Evolutionary conservation across 768 basidiomycete genomes (phyloP).

Genomic region (Rhodosporidiobolus sp.): DNA sequence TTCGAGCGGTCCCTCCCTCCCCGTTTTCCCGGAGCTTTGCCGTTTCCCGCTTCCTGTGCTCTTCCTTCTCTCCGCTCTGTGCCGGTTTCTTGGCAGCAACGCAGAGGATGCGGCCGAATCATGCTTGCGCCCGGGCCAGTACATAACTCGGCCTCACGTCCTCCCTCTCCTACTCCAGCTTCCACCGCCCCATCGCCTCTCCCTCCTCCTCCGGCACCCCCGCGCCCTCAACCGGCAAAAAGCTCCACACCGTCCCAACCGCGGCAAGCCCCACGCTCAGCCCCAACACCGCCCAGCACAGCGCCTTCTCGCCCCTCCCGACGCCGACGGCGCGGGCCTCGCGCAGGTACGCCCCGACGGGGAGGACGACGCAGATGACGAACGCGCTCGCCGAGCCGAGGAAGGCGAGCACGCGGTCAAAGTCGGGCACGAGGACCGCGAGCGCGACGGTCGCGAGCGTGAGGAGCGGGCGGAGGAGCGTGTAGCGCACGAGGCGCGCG

Average conservation of each 20-base stretch:
- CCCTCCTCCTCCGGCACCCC: not conserved
- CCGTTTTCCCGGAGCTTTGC: too few species aligned
- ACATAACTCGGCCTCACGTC: too few species aligned
- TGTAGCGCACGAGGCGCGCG: constrained; percentile 1
- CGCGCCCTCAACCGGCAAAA: constrained; percentile 15
- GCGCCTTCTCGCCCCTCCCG: not conserved
- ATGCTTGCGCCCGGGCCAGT: too few species aligned
- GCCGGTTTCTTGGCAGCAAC: too few species aligned
- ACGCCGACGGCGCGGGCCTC: constrained; percentile 40
- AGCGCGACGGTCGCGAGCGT: constrained; percentile 14
- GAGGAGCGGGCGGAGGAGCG: constrained; percentile 16
- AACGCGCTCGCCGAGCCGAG: constrained; percentile 83
- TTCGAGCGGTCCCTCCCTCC: too few species aligned
- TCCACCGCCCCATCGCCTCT: too few species aligned
- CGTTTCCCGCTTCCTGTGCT: too few species aligned
- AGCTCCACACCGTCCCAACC: constrained; percentile 18
- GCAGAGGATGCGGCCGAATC: too few species aligned
- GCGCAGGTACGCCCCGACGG: constrained; percentile 66
- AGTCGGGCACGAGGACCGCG: constrained; percentile 40
- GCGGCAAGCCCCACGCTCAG: constrained; percentile 5
- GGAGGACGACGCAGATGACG: constrained; percentile 71
- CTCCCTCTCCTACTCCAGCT: too few species aligned
- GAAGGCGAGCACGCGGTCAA: constrained; percentile 54
- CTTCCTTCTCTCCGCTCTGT: too few species aligned
- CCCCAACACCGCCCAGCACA: constrained; percentile 10